Evolutionary conservation across 2,329 filamentous ascomycete genomes (phyloP).

Genomic region (Aureobasidium musti): DNA sequence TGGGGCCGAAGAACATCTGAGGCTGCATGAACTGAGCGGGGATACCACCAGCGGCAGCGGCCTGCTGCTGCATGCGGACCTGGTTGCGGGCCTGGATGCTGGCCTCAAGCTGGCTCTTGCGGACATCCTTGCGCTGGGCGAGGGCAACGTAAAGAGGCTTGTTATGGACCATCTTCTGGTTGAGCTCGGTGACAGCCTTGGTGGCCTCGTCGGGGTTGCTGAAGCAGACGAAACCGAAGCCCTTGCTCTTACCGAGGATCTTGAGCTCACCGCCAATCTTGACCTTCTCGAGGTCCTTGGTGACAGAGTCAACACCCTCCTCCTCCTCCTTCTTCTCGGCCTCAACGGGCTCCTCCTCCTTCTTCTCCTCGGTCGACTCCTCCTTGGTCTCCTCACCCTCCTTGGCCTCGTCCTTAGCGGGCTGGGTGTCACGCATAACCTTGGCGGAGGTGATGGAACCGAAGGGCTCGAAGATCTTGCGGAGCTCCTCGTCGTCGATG

Average conservation of each 20-base stretch:
- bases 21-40: slow-evolving; percentile 75
- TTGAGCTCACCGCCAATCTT: slow-evolving; percentile 63
- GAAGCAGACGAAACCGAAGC: slow-evolving; percentile 99
- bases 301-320: slow-evolving; percentile 49
- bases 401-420: slow-evolving; percentile 37
- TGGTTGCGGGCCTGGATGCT: slow-evolving; percentile 99
- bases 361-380: slow-evolving; percentile 55
- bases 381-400: slow-evolving; percentile 50
- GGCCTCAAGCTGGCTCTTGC: slow-evolving; percentile 97
- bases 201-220: slow-evolving; percentile 98
- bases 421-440: slow-evolving; percentile 87
- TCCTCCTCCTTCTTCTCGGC: slow-evolving; percentile 56
- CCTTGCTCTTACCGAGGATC: slow-evolving; percentile 94
- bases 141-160: slow-evolving; percentile 98
- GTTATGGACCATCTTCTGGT: slow-evolving; percentile 96
- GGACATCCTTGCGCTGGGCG: slow-evolving; percentile 98
- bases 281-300: slow-evolving; percentile 55
- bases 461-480: slow-evolving; percentile 86
- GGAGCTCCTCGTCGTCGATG: slow-evolving; percentile 95
- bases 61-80: slow-evolving; percentile 96
- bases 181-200: slow-evolving; percentile 99
- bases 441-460: slow-evolving; percentile 98
- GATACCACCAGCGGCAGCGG: slow-evolving; percentile 79
- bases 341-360: slow-evolving; percentile 57
- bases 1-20: slow-evolving; percentile 85